Evolutionary conservation across 192 early-diverging fungal genomes (phyloP), one percentile per base, ranked within the genome.

Genomic region (Dissophora ornata): DNA sequence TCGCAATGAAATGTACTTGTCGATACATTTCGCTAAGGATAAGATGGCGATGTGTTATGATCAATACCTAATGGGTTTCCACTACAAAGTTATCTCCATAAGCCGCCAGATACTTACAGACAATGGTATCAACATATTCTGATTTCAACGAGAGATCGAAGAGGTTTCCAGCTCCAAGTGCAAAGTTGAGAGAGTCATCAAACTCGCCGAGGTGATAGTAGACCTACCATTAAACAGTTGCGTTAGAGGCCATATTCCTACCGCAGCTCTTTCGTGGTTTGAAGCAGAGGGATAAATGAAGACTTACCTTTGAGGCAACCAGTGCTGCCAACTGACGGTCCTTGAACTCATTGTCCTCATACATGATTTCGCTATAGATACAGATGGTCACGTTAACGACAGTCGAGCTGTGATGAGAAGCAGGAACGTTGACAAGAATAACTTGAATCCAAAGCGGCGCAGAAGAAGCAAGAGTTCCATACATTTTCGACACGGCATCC

Each of bases 181-280:
- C 98, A 91, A 98, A 99, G 45, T 84, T 86, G 61, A 99, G 80
- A 11, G 98, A 97, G 47, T 98, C 96, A 50, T 98, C 94, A 66
- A 93, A 93, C 67, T 97, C 97, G 36, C 96, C 97, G 36, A 98
- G 84, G 67, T 99, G 94, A 66, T 96, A 98, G 83, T 98, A 98
- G 4, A 98, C 94, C 95, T 94, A n/a, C 18, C 18, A n/a, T 45
- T 45, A n/a, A 38, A 13, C 36, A 38, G 36, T 38, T 13, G 6
- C 36, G 6, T 38, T 13, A 38, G 36, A 6, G 36, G 13, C 36
- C 36, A 38, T 38, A n/a, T n/a, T n/a, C n/a, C n/a, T n/a, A n/a
- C n/a, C n/a, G n/a, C n/a, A n/a, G n/a, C n/a, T n/a, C n/a, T n/a
- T n/a, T n/a, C n/a, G n/a, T n/a, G n/a, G n/a, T n/a, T n/a, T n/a